Evolutionary conservation across 1,139 yeast genomes (phyloP).

Genomic region (Waltiozyma solani): DNA sequence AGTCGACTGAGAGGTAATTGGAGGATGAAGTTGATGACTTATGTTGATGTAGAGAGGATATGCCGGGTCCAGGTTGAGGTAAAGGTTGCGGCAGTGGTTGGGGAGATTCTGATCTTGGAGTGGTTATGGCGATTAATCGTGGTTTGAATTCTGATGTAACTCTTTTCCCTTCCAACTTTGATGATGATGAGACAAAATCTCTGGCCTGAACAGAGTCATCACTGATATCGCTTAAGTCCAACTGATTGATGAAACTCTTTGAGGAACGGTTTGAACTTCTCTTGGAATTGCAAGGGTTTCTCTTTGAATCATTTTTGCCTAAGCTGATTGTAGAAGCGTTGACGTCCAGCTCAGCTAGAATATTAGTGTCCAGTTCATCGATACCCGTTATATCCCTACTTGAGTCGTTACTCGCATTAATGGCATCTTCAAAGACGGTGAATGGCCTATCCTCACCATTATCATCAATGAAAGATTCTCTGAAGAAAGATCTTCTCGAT

Average conservation of each 20-base stretch:
- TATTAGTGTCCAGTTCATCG: slow-evolving; percentile 6
- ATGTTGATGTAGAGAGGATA: background rate
- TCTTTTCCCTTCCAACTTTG: background rate
- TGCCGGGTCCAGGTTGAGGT: background rate
- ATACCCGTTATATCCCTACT: slow-evolving; percentile 12
- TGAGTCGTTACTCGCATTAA: slow-evolving; percentile 13
- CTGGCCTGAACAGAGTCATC: too few species aligned
- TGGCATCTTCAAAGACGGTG: slow-evolving; percentile 15
- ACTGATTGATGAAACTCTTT: background rate
- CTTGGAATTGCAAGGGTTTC: background rate
- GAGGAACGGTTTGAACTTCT: background rate
- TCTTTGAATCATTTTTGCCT: background rate
- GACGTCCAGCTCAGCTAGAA: slow-evolving; percentile 10
- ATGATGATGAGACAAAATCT: too few species aligned
- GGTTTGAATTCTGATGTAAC: background rate
- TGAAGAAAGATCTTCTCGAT: slow-evolving; percentile 13
- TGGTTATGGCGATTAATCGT: too few species aligned
- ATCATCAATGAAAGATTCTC: slow-evolving; percentile 17
- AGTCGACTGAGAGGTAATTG: background rate
- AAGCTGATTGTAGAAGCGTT: background rate
- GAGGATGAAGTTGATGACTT: too few species aligned
- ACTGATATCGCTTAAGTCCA: background rate
- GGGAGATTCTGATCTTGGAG: background rate
- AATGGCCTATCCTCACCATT: slow-evolving; percentile 13
- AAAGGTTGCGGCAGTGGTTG: background rate